These are phyloP conservation scores for Mortierella sp. DNA, from an alignment of 371 early-diverging fungal species.

Conservation along the genomic window DNA sequence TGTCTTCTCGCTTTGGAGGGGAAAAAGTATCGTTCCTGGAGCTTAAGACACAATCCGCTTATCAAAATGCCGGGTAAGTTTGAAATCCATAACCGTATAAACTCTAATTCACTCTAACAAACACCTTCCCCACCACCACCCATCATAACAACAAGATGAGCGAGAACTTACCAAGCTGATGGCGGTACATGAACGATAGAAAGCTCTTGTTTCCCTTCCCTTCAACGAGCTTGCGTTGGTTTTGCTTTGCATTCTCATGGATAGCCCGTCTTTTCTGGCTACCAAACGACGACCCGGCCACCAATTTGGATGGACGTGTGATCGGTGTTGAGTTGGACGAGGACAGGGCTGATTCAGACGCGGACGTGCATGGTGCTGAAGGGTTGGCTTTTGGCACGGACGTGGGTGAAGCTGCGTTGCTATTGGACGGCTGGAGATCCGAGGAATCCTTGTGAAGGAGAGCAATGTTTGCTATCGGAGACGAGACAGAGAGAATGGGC, in stretches of 20 bases:
- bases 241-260: conserved; percentile 28
- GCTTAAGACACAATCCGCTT: not conserved
- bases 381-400: not conserved
- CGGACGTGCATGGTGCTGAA: not conserved
- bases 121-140: too few species aligned
- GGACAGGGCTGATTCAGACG: conserved; percentile 5
- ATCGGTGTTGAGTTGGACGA: not conserved
- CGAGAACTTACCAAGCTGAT: conserved; percentile 38
- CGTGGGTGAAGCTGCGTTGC: not conserved
- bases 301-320: too few species aligned
- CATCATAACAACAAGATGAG: not conserved
- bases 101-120: too few species aligned
- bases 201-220: conserved; percentile 24
- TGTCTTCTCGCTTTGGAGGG: too few species aligned
- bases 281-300: conserved; percentile 5
- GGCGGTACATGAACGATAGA: conserved; percentile 43
- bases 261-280: conserved; percentile 10
- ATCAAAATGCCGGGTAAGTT: too few species aligned
- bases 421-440: not conserved
- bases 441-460: conserved; percentile 27
- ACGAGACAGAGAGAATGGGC: conserved; percentile 26
- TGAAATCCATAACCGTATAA: too few species aligned
- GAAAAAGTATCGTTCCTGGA: conserved; percentile 3
- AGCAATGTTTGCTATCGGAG: conserved; percentile 25
- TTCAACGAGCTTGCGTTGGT: conserved; percentile 19